Evolutionary conservation across 192 early-diverging fungal genomes (phyloP).

Genomic region (Coemansia sp.): DNA sequence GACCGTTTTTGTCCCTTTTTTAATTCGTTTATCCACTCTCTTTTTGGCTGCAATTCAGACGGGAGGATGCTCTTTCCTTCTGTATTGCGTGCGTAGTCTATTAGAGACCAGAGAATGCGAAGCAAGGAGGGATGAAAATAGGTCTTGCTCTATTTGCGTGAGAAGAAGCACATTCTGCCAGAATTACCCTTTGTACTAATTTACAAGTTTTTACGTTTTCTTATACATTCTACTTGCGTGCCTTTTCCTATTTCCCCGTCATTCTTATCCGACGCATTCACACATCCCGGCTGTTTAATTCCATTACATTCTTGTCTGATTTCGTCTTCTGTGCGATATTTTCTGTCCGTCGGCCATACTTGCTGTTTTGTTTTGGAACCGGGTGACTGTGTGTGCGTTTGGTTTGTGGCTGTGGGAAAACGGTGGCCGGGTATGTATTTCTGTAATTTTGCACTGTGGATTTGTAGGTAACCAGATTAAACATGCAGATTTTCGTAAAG

Average conservation of each 20-base stretch:
- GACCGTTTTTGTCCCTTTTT: not conserved
- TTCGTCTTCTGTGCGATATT: too few species aligned
- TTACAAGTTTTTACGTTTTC: slow-evolving; percentile 7
- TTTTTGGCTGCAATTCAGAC: not conserved
- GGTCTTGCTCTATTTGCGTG: slow-evolving; percentile 23
- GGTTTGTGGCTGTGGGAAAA: not conserved
- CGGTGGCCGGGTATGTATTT: slow-evolving; percentile 6
- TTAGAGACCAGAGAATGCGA: not conserved
- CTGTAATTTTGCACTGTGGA: not conserved
- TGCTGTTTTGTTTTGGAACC: not conserved
- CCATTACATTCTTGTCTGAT: too few species aligned
- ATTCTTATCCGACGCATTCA: too few species aligned
- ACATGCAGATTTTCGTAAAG: slow-evolving; percentile 82
- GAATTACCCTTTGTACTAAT: slow-evolving; percentile 21
- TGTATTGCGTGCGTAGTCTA: not conserved
- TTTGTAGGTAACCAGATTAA: slow-evolving; percentile 13
- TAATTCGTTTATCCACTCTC: not conserved
- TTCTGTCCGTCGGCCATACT: not conserved
- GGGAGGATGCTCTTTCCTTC: not conserved
- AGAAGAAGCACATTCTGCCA: slow-evolving; percentile 52
- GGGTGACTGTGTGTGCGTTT: not conserved
- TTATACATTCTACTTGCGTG: not conserved
- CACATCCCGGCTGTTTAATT: too few species aligned
- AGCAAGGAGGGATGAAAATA: not conserved
- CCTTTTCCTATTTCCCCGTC: not conserved